phyloP scores from a whole-genome alignment of 805 yeast genomes.

The Zygosaccharomyces rouxii region DNA sequence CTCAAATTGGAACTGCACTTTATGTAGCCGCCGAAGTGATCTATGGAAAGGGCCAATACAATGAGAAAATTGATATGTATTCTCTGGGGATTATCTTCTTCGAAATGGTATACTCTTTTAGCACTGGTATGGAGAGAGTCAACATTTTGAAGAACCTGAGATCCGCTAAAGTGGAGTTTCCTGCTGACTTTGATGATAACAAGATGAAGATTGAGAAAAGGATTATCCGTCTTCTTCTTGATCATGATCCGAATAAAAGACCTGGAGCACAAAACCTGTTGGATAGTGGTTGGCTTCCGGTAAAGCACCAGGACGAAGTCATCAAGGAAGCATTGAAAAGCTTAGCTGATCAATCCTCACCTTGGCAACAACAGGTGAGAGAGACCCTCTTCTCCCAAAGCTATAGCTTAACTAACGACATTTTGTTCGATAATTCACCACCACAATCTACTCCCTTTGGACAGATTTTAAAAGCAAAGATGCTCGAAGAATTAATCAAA shows the following conservation, averaged over 20 bases:
- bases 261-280: constrained; percentile 76
- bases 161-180: constrained; percentile 57
- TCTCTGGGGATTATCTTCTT: constrained; percentile 92
- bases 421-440: constrained; percentile 61
- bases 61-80: constrained; percentile 93
- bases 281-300: constrained; percentile 79
- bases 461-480: constrained; percentile 53
- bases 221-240: constrained; percentile 61
- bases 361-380: constrained; percentile 92
- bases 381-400: constrained; percentile 82
- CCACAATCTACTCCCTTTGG: constrained; percentile 39
- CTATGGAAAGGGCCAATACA: constrained; percentile 66
- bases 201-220: constrained; percentile 56
- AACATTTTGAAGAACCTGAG: constrained; percentile 65
- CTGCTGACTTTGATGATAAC: constrained; percentile 54
- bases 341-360: constrained; percentile 83
- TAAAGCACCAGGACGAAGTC: constrained; percentile 83
- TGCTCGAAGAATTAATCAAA: constrained; percentile 54
- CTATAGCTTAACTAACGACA: constrained; percentile 76
- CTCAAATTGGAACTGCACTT: constrained; percentile 89
- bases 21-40: constrained; percentile 90
- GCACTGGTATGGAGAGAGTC: constrained; percentile 94
- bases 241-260: constrained; percentile 72
- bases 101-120: constrained; percentile 82
- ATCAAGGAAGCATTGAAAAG: constrained; percentile 84